Evolutionary conservation across 441 rosid genomes (phyloP).

Genomic region (Croton setiger): DNA sequence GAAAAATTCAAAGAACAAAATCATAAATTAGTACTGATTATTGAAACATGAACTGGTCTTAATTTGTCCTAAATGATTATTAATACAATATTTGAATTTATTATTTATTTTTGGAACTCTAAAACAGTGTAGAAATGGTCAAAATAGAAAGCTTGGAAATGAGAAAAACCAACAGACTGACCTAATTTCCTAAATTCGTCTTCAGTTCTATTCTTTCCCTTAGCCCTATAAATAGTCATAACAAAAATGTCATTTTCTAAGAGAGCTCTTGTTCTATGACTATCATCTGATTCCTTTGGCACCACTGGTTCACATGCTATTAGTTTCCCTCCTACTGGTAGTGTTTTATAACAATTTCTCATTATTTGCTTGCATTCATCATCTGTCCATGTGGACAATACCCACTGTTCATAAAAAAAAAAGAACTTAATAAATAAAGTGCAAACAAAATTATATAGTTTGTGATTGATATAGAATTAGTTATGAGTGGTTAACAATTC

Average conservation of each 20-base stretch:
- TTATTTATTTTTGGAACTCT: slow-evolving; percentile 62
- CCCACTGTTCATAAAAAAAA: too few species aligned
- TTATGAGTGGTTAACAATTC: too few species aligned
- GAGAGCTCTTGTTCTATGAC: slow-evolving; percentile 69
- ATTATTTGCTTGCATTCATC: slow-evolving; percentile 73
- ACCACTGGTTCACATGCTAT: slow-evolving; percentile 83
- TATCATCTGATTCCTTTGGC: slow-evolving; percentile 60
- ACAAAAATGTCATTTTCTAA: slow-evolving; percentile 76
- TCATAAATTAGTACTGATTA: background rate
- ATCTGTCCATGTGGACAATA: slow-evolving; percentile 74
- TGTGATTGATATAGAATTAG: too few species aligned
- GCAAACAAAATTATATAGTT: too few species aligned
- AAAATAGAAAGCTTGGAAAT: slow-evolving; percentile 42
- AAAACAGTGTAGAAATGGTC: slow-evolving; percentile 67
- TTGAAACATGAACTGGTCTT: background rate
- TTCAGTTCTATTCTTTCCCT: slow-evolving; percentile 77
- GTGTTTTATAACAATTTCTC: slow-evolving; percentile 73
- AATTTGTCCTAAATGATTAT: background rate
- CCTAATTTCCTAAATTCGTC: slow-evolving; percentile 65
- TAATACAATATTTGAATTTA: background rate
- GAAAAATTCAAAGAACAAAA: background rate
- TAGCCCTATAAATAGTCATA: slow-evolving; percentile 77
- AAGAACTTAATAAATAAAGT: too few species aligned
- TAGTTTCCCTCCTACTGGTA: slow-evolving; percentile 70
- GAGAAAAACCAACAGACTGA: slow-evolving; percentile 54